phyloP scores from a whole-genome alignment of 257 asterid genomes.

The Nyctanthes arbortristis region DNA sequence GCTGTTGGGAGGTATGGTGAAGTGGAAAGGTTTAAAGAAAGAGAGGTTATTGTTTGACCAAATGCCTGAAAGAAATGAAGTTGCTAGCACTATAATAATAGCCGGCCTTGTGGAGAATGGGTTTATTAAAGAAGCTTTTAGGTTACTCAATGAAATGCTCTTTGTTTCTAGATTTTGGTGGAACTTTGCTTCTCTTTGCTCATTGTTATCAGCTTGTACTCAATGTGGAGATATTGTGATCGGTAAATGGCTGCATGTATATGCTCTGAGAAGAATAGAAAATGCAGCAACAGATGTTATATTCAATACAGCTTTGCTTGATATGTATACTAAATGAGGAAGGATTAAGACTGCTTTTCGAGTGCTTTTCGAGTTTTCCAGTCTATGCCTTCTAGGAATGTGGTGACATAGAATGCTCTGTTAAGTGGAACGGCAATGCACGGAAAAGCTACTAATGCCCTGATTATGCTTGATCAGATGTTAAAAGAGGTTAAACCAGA shows the following conservation, averaged over 20 bases:
- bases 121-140: slow-evolving; percentile 46
- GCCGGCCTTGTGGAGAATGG: slow-evolving; percentile 58
- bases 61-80: slow-evolving; percentile 70
- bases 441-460: slow-evolving; percentile 56
- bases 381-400: slow-evolving; percentile 43
- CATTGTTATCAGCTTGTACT: slow-evolving; percentile 62
- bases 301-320: slow-evolving; percentile 65
- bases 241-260: slow-evolving; percentile 68
- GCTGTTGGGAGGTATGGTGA: slow-evolving; percentile 61
- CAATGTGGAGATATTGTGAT: slow-evolving; percentile 56
- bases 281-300: slow-evolving; percentile 45
- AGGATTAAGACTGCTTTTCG: slow-evolving; percentile 47
- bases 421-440: slow-evolving; percentile 85
- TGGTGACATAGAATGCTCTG: slow-evolving; percentile 71
- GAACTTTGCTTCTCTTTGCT: slow-evolving; percentile 52
- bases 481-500: slow-evolving; percentile 60
- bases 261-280: slow-evolving; percentile 43
- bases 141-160: slow-evolving; percentile 53
- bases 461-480: slow-evolving; percentile 63
- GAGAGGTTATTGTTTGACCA: too few species aligned
- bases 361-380: slow-evolving; percentile 50
- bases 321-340: slow-evolving; percentile 92
- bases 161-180: slow-evolving; percentile 38
- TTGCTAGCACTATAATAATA: slow-evolving; percentile 66
- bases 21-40: slow-evolving; percentile 54